phyloP scores from a whole-genome alignment of 305 asterid species.

The Solanum hybrid region DNA sequence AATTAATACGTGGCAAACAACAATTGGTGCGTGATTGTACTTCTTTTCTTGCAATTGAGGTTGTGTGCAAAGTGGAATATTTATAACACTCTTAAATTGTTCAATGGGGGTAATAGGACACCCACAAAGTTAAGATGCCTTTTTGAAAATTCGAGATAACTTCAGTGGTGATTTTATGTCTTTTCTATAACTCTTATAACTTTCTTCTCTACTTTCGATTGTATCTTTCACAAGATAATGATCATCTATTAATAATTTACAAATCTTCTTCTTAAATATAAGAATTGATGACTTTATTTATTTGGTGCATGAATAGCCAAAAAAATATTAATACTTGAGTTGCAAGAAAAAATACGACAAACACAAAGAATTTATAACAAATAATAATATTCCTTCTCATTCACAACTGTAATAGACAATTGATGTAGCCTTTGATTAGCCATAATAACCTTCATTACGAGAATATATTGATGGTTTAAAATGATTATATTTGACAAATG shows the following conservation, averaged over 20 bases:
- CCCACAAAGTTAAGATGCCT: too few species aligned
- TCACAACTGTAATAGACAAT: neutral
- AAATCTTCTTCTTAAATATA: too few species aligned
- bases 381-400: neutral
- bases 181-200: neutral
- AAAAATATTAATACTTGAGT: neutral
- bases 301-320: neutral
- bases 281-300: neutral
- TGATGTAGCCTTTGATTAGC: neutral
- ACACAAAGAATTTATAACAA: neutral
- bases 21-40: too few species aligned
- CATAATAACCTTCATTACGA: neutral
- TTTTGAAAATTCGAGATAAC: too few species aligned
- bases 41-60: too few species aligned
- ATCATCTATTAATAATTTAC: neutral
- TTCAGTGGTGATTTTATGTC: too few species aligned
- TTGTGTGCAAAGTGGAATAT: too few species aligned
- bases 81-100: too few species aligned
- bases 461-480: neutral
- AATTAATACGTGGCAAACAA: too few species aligned
- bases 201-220: too few species aligned
- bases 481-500: neutral
- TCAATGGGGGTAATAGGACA: too few species aligned
- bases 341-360: neutral
- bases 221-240: neutral